Conservation (phyloP, 2,329 filamentous ascomycete genomes). For the Periconia sp. region DNA sequence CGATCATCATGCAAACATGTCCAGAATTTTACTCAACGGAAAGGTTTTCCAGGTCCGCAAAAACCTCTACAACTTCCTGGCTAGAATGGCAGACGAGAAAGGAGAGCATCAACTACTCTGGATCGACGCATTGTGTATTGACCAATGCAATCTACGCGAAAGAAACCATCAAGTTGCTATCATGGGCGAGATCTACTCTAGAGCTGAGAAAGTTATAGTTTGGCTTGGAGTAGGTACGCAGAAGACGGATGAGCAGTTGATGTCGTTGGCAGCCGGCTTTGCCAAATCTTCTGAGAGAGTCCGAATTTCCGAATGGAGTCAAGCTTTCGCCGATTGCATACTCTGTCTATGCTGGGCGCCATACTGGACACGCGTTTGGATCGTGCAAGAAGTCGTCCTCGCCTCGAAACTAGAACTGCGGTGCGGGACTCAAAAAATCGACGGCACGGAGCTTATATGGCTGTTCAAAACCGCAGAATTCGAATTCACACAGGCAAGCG, state of each 20-base stretch:
- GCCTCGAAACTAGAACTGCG: not conserved
- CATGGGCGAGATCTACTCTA: not conserved
- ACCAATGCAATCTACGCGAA: not conserved
- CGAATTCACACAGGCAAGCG: not conserved
- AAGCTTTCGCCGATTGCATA: not conserved
- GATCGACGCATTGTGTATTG: not conserved
- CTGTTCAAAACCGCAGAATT: not conserved
- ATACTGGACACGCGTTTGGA: not conserved
- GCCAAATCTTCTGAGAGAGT: not conserved
- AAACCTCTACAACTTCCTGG: not conserved
- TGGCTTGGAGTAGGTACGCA: not conserved
- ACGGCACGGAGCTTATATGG: not conserved
- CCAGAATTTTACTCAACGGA: not conserved
- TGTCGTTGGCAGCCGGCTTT: not conserved
- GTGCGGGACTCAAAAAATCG: not conserved
- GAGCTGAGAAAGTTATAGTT: not conserved
- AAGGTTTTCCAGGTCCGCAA: not conserved
- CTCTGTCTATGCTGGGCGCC: not conserved
- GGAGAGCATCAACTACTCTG: not conserved
- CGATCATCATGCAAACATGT: not conserved
- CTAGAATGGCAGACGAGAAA: not conserved
- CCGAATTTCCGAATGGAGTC: not conserved
- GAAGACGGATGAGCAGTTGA: not conserved
- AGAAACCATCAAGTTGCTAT: not conserved
- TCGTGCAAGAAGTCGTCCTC: not conserved